phyloP scores from a whole-genome alignment of 345 rosid genomes.

The rapeseed (Brassica napus) region Da-Ae NC_063448.1:6393501-6394000 shows the following conservation, averaged over 20 bases:
- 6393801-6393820: conserved; percentile 67
- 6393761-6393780: conserved; percentile 63
- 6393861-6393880: conserved; percentile 33
- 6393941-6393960: conserved; percentile 52
- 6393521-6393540: conserved; percentile 61
- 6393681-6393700: conserved; percentile 10
- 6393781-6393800: conserved; percentile 46
- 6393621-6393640: conserved; percentile 29
- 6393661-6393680: conserved; percentile 31
- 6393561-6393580: neutral
- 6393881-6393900: conserved; percentile 45
- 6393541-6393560: neutral
- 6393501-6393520: conserved; percentile 61
- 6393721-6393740: neutral
- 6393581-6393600: neutral
- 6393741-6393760: conserved; percentile 45
- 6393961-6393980: neutral
- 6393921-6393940: conserved; percentile 55
- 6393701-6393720: neutral
- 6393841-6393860: conserved; percentile 69
- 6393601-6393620: neutral
- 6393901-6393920: conserved; percentile 77
- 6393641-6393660: conserved; percentile 38
- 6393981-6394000: neutral
- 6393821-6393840: conserved; percentile 73